phyloP scores from a whole-genome alignment of 202 grass and related monocot species.

The Thinopyrum obtusiflorum region DNA sequence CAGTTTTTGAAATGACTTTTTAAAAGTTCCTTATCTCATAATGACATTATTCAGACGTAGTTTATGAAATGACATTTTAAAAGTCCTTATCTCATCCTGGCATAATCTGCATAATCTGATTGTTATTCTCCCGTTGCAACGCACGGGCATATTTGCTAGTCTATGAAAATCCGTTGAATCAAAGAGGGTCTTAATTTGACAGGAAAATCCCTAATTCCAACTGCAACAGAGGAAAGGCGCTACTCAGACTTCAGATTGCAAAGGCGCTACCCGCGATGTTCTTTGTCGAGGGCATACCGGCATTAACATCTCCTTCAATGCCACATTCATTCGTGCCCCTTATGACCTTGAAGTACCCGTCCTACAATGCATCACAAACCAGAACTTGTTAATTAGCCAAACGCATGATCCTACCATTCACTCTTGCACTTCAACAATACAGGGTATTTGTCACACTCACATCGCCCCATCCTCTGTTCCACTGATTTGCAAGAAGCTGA shows the following conservation, averaged over 20 bases:
- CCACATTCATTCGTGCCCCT: slow-evolving; percentile 73
- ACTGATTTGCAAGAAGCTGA: slow-evolving; percentile 93
- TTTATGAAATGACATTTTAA: too few species aligned
- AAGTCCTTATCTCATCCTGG: too few species aligned
- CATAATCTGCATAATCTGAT: too few species aligned
- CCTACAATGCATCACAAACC: slow-evolving; percentile 39
- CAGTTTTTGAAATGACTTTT: too few species aligned
- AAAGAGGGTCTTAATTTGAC: slow-evolving; percentile 1
- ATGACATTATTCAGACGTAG: too few species aligned
- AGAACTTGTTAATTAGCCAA: background rate
- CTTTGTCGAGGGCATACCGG: slow-evolving; percentile 73
- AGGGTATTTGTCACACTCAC: slow-evolving; percentile 41
- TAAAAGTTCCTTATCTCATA: too few species aligned
- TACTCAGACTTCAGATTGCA: slow-evolving; percentile 39
- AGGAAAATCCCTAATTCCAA: background rate
- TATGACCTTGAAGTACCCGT: slow-evolving; percentile 81
- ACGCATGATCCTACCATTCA: background rate
- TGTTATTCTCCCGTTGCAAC: too few species aligned
- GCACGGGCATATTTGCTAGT: too few species aligned
- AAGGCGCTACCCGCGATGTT: slow-evolving; percentile 30
- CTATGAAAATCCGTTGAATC: too few species aligned
- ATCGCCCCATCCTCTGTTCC: slow-evolving; percentile 92
- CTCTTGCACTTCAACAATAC: background rate
- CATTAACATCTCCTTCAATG: slow-evolving; percentile 71
- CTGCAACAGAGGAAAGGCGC: background rate